Evolutionary conservation across 805 yeast genomes (phyloP).

Genomic region (Saccharomycopsis sp.): DNA sequence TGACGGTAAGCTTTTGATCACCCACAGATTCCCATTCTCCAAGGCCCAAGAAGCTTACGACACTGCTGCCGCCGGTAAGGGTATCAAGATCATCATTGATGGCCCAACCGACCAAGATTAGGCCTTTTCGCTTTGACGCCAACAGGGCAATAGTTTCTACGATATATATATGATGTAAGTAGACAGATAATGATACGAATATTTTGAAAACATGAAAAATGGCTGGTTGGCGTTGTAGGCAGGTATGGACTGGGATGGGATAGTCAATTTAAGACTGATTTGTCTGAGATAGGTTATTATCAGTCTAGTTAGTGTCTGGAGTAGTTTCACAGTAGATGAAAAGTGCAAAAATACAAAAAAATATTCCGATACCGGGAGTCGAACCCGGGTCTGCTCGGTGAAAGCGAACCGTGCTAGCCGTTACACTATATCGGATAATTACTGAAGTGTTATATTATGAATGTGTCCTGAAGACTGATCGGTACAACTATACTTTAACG

Average conservation of each 20-base stretch:
- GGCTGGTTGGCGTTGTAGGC: too few species aligned
- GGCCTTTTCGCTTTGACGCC: too few species aligned
- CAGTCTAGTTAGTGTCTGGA: too few species aligned
- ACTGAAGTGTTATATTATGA: not conserved
- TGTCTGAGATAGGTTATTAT: too few species aligned
- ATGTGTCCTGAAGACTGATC: too few species aligned
- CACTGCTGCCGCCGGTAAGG: constrained; percentile 52
- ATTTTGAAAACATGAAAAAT: too few species aligned
- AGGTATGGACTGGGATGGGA: too few species aligned
- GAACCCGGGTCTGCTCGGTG: constrained; percentile 84
- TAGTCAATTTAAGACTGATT: too few species aligned
- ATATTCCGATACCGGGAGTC: constrained; percentile 77
- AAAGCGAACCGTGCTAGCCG: constrained; percentile 82
- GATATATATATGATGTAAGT: not conserved
- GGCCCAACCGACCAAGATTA: constrained; percentile 47
- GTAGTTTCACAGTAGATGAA: not conserved
- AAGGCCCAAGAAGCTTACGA: constrained; percentile 76
- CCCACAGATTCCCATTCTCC: constrained; percentile 65
- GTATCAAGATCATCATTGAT: constrained; percentile 71
- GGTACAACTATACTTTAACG: too few species aligned
- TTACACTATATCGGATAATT: constrained; percentile 64
- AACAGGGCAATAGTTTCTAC: too few species aligned
- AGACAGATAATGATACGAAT: not conserved
- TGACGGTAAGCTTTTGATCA: constrained; percentile 59
- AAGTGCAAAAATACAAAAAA: constrained; percentile 20